Evolutionary conservation across 176 grass and related monocot genomes (phyloP).

Genomic region (Raddia guianensis): DNA sequence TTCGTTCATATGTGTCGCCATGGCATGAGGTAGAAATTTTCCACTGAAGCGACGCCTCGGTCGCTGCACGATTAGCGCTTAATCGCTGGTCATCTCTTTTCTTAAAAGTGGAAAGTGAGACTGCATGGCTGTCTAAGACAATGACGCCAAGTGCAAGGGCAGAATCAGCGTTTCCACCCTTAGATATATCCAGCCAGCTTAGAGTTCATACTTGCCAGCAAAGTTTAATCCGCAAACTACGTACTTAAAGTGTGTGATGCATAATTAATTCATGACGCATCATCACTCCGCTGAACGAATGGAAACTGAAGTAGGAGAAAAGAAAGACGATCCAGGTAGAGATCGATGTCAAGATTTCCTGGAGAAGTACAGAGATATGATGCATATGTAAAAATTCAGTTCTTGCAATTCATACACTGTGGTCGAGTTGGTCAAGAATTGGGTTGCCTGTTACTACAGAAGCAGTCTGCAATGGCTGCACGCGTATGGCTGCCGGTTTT

Average conservation of each 20-base stretch:
- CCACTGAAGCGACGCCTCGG: not conserved
- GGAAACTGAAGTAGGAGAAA: not conserved
- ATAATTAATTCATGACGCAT: not conserved
- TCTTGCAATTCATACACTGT: not conserved
- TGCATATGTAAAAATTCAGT: not conserved
- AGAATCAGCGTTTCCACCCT: not conserved
- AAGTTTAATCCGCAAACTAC: not conserved
- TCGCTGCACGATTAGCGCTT: not conserved
- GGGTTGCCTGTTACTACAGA: not conserved
- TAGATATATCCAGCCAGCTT: not conserved
- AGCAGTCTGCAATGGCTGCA: not conserved
- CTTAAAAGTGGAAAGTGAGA: not conserved
- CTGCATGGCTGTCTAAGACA: not conserved
- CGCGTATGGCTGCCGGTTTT: not conserved
- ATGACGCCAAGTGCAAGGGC: not conserved
- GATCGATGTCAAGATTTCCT: not conserved
- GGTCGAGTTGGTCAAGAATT: slow-evolving; percentile 8
- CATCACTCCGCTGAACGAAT: not conserved
- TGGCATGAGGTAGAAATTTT: not conserved
- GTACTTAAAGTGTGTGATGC: not conserved
- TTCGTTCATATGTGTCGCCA: not conserved
- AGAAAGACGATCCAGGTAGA: not conserved
- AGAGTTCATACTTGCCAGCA: not conserved
- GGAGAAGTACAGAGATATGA: not conserved
- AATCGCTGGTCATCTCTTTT: not conserved